A percentile compares a stretch with the other conserved stretches of the same genome.
phyloP scores from a whole-genome alignment of 129 eudicot genomes.

The Lactuca sativa region DNA sequence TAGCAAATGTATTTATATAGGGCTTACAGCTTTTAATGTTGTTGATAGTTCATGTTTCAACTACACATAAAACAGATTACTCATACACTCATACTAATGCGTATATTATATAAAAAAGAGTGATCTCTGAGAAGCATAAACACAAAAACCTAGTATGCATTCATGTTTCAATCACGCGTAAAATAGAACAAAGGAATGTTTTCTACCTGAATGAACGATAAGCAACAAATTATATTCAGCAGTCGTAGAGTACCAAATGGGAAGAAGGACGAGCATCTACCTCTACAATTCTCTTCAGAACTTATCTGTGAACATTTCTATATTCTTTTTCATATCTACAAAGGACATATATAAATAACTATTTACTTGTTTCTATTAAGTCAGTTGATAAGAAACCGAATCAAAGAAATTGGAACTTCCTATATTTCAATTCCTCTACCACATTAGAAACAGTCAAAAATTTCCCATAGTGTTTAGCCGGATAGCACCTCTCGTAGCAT shows the following conservation, averaged over 20 bases:
- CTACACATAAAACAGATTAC: too few species aligned
- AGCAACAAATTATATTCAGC: too few species aligned
- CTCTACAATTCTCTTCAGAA: constrained; percentile 78
- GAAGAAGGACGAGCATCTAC: constrained; percentile 92
- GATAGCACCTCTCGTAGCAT: constrained; percentile 82
- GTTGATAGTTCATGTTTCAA: too few species aligned
- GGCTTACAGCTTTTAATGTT: too few species aligned
- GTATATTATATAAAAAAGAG: too few species aligned
- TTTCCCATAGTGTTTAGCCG: constrained; percentile 52
- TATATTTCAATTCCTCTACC: constrained; percentile 78
- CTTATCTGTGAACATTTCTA: constrained; percentile 85
- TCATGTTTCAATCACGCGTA: too few species aligned
- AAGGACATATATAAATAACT: background rate
- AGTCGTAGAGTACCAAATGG: constrained; percentile 62
- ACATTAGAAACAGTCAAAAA: constrained; percentile 65
- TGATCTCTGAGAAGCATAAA: too few species aligned
- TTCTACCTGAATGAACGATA: too few species aligned
- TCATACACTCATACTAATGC: too few species aligned
- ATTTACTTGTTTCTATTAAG: background rate
- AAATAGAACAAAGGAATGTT: too few species aligned
- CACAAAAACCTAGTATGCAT: too few species aligned
- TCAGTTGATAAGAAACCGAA: background rate
- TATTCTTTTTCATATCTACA: constrained; percentile 87
- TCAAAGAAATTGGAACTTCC: constrained; percentile 38
- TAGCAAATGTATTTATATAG: too few species aligned